Base-by-base conservation (phyloP, 805 yeast genomes). In the Saturnispora zaruensis region DNA sequence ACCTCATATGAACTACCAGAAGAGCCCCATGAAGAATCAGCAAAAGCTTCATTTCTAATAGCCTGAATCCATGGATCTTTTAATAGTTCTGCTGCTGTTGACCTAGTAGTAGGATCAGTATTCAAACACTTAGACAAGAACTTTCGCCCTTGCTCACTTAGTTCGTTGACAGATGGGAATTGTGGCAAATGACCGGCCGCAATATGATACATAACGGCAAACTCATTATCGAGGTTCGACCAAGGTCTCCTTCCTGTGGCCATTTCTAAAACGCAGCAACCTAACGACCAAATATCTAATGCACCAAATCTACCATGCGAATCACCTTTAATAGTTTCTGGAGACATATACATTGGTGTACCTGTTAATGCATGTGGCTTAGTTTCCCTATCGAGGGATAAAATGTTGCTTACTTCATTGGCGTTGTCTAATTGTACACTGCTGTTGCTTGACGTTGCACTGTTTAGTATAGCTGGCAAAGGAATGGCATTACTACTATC, bases 261-360 rank as follows among this genome's bases (percentile, higher is more conserved):
- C 98, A 93, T 93, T 64, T 93, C 98, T 43, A 91, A 66, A 2
- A 93, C 85, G 66, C 96, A 91, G 66, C 99, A 93, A 3, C 99
- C 99, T 40, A 91, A 71, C 0, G 99, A 88, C 99, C 99, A 93
- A 32, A 93, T 86, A 68, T 93, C 99, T 51, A 72, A 76, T 3
- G 82, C 79, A 3, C 90, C 90, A 55, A 74, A 77, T 49, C 73
- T 70, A 32, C 82, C 84, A 1, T 75, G 62, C 1, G 74, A 66
- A 5, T 77, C 73, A 2, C 97, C 97, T 1, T 93, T 87, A 51
- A 93, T 87, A 0, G 87, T 86, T 61, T 93, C 99, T 0, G 99
- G 99, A 0, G 98, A 88, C 98, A 93, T 91, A 68, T 93, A 93
- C 97, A 91, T 93, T 14, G 98, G 98, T 0, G 99, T 93, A 37